Base-by-base conservation (phyloP, 352 stramenopile genomes). In the Globisporangium recalcitrans region DNA sequence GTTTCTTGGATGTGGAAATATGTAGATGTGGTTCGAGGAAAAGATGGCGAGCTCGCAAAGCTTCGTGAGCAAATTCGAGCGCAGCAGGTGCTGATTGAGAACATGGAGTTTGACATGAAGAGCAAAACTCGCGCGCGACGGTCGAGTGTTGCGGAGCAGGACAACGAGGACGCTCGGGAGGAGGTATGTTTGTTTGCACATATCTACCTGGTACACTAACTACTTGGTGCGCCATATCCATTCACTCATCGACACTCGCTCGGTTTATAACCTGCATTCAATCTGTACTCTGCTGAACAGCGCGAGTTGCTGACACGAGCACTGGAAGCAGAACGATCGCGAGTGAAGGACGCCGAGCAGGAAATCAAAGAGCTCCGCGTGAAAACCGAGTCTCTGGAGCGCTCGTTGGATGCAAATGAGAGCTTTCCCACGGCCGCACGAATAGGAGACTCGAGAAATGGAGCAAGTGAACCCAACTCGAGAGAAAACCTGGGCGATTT, bases 41-140 rank as follows among this genome's bases (percentile, higher is more conserved):
- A 80, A 69, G 68, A 79, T 29, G 48, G 67, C 27, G 73, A 82
- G 14, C 63, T 90, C 3, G 65, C 74, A n/a, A 60, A 68, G 13
- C 61, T 75, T 19, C 68, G 69, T 3, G 67, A 74, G 14, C 80
- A 92, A 51, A 84, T 90, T 57, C 78, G 73, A 49, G 69, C 80
- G 4, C 82, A 90, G 54, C 82, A 90, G 40, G 36, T 73, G 19
- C 60, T 60, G 32, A 71, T 92, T 22, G 82, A 92, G 29, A 85
- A 87, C 46, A 67, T 87, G 44, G 72, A 80, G 68, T 65, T 63
- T 16, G 78, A 87, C 52, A 63, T 80, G 9, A 70, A 71, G 24
- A 46, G 6, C 38, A 44, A 62, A 1, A 2, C 19, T 19, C 24
- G 46, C 46, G 3, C 44, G 5, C 32, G 40, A 16, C 60, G 34